Percentiles rank a stretch among this genome's conserved stretches.
Evolutionary conservation across 371 early-diverging fungal genomes (phyloP).

Genomic region (Globomyces sp.): DNA sequence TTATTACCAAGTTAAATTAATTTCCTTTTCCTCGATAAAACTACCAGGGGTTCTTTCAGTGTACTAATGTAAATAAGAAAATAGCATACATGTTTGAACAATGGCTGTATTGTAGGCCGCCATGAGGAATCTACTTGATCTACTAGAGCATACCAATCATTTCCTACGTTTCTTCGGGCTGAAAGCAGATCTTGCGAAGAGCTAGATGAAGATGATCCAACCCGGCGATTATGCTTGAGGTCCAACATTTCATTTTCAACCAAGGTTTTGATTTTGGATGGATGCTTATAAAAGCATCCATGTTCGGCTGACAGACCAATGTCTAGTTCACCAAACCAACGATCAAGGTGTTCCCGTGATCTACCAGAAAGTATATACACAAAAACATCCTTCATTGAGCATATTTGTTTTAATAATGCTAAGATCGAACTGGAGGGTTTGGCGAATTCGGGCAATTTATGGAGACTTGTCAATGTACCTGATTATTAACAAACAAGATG

Average conservation of each 20-base stretch:
- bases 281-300: slow-evolving; percentile 90
- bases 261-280: slow-evolving; percentile 49
- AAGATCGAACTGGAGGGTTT: slow-evolving; percentile 70
- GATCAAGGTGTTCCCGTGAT: slow-evolving; percentile 65
- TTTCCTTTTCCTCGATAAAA: slow-evolving; percentile 62
- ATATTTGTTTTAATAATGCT: slow-evolving; percentile 64
- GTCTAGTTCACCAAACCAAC: slow-evolving; percentile 83
- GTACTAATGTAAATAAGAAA: slow-evolving; percentile 22
- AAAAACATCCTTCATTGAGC: slow-evolving; percentile 74
- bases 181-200: slow-evolving; percentile 4
- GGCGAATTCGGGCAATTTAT: slow-evolving; percentile 87
- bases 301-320: slow-evolving; percentile 93
- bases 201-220: neutral
- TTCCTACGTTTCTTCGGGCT: neutral
- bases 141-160: slow-evolving; percentile 77
- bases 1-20: slow-evolving; percentile 49
- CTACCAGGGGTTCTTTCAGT: slow-evolving; percentile 56
- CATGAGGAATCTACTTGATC: slow-evolving; percentile 83
- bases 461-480: slow-evolving; percentile 78
- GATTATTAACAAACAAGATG: no score
- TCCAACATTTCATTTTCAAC: neutral
- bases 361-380: slow-evolving; percentile 90
- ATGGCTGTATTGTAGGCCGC: slow-evolving; percentile 85
- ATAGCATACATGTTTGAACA: slow-evolving; percentile 46
- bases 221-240: neutral